Base-by-base conservation (phyloP, 2,329 filamentous ascomycete species). In the Rutstroemia sp. region DNA sequence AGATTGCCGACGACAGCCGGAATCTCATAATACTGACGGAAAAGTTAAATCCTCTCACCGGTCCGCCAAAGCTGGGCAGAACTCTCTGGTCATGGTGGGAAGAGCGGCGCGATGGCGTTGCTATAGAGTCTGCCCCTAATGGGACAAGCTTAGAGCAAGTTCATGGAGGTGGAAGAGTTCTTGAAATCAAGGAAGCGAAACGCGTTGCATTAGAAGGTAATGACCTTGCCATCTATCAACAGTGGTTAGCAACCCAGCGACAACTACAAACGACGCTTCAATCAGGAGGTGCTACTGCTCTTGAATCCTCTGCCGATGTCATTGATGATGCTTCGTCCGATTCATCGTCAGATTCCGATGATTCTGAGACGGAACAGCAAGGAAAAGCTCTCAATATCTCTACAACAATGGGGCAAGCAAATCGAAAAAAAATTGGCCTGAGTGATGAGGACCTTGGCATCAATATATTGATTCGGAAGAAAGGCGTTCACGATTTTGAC, bases 11-110 rank as follows among this genome's bases (percentile, higher is more conserved):
- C 58, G 88, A 95, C 62, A 75, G 86, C 1, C 83, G 85, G 44
- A 99, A 96, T 69, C 75, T 97, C 47, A 81, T 99, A 38, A 83
- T 99, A 53, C 73, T 99, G 45, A 96, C 92, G 0, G 92, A 97
- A 65, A 82, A 85, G 61, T 78, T 83, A 1, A 75, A 75, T 0
- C 69, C 75, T 3, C 66, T 67, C 59, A 57, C 61, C 12, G 58
- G 46, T 60, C 59, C 51, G 54, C 56, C 63, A 49, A 50, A 67
- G 62, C 74, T 95, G 30, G 89, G 88, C 12, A 79, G 83, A 61
- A 87, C 83, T 55, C 74, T 99, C 14, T 96, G 90, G 87, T 80
- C 86, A 21, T 87, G 85, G 80, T 92, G 88, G 77, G 84, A 83
- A 66, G 85, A 88, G 65, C 77, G 81, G 30, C 79, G 77, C 58